Evolutionary conservation across 495 filamentous ascomycete species (phyloP).

Genomic region (Lepraria neglecta): DNA sequence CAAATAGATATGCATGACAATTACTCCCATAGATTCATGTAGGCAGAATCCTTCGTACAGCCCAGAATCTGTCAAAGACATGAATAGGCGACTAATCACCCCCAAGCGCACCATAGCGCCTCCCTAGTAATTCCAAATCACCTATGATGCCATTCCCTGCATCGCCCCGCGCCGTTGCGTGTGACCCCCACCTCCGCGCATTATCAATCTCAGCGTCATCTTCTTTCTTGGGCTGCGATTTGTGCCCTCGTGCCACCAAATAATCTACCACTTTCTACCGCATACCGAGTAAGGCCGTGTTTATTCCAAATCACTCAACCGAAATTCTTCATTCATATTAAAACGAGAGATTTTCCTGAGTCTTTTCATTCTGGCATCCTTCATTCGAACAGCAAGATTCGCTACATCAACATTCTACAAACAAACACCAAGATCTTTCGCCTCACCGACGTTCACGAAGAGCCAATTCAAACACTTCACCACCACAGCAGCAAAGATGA

Average conservation of each 20-base stretch:
- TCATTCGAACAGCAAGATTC: slow-evolving; percentile 3
- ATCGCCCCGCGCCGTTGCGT: neutral
- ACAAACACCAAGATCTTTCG: neutral
- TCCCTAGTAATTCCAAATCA: neutral
- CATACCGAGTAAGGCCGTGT: neutral
- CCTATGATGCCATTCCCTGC: neutral
- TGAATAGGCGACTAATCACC: neutral
- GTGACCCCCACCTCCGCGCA: neutral
- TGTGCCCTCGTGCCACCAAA: neutral
- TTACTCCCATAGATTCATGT: no score
- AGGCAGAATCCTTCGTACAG: no score
- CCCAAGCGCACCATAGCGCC: neutral
- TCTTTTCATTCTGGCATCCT: slow-evolving; percentile 8
- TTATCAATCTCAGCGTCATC: slow-evolving; percentile 8
- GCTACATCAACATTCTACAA: neutral
- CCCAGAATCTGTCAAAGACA: no score
- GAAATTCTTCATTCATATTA: neutral
- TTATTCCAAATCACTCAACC: slow-evolving; percentile 10
- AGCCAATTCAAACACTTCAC: slow-evolving; percentile 36
- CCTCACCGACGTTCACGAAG: neutral
- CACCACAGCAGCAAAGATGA: slow-evolving; percentile 46
- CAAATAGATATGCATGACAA: no score
- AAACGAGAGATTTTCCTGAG: no score
- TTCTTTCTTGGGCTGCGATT: neutral
- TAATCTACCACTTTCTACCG: neutral